These are phyloP conservation scores for Stemphylium vesicarium DNA, from an alignment of 2,329 filamentous ascomycete genomes.

Conservation along the genomic window DNA sequence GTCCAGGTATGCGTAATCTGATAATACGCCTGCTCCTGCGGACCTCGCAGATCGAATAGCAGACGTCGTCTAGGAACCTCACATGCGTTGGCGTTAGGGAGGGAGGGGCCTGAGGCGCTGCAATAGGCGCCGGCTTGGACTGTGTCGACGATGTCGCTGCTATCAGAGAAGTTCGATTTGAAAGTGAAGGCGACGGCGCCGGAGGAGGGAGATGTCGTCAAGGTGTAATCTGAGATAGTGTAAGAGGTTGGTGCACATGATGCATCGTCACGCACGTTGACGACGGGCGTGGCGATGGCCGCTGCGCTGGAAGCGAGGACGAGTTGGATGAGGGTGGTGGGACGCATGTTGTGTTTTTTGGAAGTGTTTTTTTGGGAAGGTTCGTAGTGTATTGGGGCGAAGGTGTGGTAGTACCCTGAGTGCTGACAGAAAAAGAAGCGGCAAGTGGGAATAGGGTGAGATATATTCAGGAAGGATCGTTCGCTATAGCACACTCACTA, in stretches of 20 bases:
- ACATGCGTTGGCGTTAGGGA: conserved; percentile 34
- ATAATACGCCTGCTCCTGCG: conserved; percentile 28
- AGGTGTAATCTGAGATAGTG: conserved; percentile 32
- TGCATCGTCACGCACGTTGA: conserved; percentile 14
- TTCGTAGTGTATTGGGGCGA: too few relatives aligned
- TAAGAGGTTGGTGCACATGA: conserved; percentile 34
- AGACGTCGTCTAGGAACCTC: conserved; percentile 22
- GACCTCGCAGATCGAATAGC: conserved; percentile 28
- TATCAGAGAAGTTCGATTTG: conserved; percentile 24
- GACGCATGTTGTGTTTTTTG: conserved; percentile 14
- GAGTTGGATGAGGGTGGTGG: conserved; percentile 12
- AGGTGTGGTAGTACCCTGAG: neutral
- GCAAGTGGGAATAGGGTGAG: neutral
- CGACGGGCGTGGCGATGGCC: conserved; percentile 25
- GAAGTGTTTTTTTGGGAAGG: too few relatives aligned
- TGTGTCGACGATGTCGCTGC: conserved; percentile 20
- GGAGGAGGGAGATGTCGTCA: conserved; percentile 17
- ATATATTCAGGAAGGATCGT: too few relatives aligned
- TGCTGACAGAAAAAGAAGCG: neutral
- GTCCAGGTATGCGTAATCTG: conserved; percentile 38
- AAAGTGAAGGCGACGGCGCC: conserved; percentile 35
- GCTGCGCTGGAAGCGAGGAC: conserved; percentile 28
- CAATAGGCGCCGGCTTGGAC: conserved; percentile 27
- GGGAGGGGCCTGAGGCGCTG: conserved; percentile 15
- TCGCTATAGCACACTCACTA: too few relatives aligned